Evolutionary conservation across 176 grass and related monocot species (phyloP), one percentile per base, ranked within the genome.

Genomic region (Pontederia crassipes): DNA sequence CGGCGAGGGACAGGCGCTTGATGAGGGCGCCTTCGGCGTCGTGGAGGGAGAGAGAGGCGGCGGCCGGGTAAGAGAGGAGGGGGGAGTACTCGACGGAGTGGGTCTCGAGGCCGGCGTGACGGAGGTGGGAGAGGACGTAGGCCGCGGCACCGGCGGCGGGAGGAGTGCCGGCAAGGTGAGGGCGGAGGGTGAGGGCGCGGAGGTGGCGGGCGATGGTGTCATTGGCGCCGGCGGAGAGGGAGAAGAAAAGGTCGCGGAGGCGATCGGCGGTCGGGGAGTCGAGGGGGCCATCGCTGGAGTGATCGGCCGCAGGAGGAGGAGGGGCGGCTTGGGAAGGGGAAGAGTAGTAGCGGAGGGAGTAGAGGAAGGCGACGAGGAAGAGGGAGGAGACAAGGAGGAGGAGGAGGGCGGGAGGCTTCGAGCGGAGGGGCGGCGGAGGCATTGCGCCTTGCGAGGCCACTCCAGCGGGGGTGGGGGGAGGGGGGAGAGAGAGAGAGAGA

Each of bases 141-240:
- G 72, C 58, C 2, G 83, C n/a, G 15, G 70, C 57, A 24, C 17
- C 8, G 0, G 62, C 65, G 5, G 78, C 75, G 2, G 24, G 28
- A 10, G 70, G 47, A 17, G 91, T 96, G 8, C 91, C 91, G 47
- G 91, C 91, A 49, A 90, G 74, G 66, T 96, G 91, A n/a, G 86
- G 86, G 24, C 72, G 77, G 65, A 74, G 53, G 15, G 91, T 96
- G 61, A 96, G 91, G 12, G 46, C 4, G 18, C 69, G 86, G 17
- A 96, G 86, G 76, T 90, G 69, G 13, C 58, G 61, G 1, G 76
- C 76, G 74, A 96, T 85, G 72, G 69, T 87, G 50, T 73, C 54
- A 73, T 96, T 96, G 58, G 86, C 86, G 0, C 80, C 81, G 12
- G 73, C 8, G 55, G 81, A 87, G 57, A 87, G 81, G 2, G 86